These are phyloP conservation scores for Zygosaccharomyces pseudorouxii DNA, from an alignment of 805 yeast genomes.

Conservation along the genomic window DNA sequence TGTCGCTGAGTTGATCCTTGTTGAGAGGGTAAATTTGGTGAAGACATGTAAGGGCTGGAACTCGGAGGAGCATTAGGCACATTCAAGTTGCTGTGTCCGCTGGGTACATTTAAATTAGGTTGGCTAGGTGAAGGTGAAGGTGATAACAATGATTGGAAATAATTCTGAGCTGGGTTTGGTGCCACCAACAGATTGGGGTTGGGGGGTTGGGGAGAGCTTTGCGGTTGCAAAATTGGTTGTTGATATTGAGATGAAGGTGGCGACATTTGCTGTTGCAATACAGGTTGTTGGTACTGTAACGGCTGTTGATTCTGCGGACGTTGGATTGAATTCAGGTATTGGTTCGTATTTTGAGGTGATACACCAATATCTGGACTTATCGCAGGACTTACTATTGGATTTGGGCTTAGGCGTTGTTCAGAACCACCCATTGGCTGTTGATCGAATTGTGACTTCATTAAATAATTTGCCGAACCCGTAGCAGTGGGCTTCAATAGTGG, in stretches of 20 bases:
- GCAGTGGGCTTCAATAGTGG: constrained; percentile 36
- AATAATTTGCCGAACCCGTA: constrained; percentile 34
- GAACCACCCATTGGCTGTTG: constrained; percentile 2
- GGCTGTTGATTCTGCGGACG: constrained; percentile 28
- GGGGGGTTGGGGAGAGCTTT: constrained; percentile 1
- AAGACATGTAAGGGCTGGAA: constrained; percentile 8
- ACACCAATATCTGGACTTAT: constrained; percentile 9
- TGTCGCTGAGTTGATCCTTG: constrained; percentile 8
- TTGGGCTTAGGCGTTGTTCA: background rate
- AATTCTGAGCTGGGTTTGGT: constrained; percentile 24
- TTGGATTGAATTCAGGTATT: constrained; percentile 8
- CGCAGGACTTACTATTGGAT: constrained; percentile 6
- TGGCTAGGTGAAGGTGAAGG: constrained; percentile 29
- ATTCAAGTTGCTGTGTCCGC: constrained; percentile 7
- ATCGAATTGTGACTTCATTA: constrained; percentile 27
- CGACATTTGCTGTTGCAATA: constrained; percentile 13
- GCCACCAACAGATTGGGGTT: constrained; percentile 23
- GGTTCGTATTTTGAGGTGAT: constrained; percentile 19
- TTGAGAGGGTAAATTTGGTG: background rate
- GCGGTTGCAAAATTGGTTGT: background rate
- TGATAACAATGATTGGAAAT: constrained; percentile 30
- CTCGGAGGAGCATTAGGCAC: constrained; percentile 6
- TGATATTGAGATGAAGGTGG: constrained; percentile 13
- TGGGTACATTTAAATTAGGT: constrained; percentile 15
- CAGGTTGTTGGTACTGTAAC: constrained; percentile 13